These are phyloP conservation scores for Juncus effusus DNA, from an alignment of 176 grass and related monocot genomes.

Conservation along the genomic window DNA sequence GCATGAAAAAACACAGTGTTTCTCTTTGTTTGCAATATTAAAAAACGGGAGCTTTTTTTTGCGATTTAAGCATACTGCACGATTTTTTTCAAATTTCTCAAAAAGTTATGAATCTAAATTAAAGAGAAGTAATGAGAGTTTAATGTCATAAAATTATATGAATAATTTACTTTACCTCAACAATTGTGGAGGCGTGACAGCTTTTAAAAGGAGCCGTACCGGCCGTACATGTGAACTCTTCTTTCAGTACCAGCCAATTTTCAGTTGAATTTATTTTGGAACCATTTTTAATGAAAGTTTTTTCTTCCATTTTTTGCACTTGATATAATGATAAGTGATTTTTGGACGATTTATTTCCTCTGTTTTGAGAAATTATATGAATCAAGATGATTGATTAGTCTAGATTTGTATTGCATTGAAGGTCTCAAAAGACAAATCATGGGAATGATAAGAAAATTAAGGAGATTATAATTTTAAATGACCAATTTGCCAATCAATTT, in stretches of 20 bases:
- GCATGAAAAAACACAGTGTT: no score
- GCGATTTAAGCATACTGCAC: no score
- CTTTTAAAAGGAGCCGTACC: slow-evolving; percentile 41
- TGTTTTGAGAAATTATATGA: background rate
- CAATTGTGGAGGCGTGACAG: slow-evolving; percentile 54
- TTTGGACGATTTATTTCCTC: background rate
- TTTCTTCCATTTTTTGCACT: slow-evolving; percentile 12
- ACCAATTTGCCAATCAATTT: background rate
- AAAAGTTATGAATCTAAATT: no score
- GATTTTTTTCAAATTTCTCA: no score
- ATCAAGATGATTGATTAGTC: background rate
- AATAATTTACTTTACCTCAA: slow-evolving; percentile 25
- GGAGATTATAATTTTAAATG: background rate
- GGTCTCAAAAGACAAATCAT: slow-evolving; percentile 19
- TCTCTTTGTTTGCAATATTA: no score
- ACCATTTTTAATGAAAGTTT: background rate
- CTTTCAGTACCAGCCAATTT: slow-evolving; percentile 31
- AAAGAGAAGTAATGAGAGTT: no score
- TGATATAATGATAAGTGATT: background rate
- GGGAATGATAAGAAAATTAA: background rate
- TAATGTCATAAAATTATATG: no score
- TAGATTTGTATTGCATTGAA: background rate
- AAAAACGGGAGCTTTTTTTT: no score
- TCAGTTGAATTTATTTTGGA: slow-evolving; percentile 3
- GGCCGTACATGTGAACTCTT: slow-evolving; percentile 34